These are phyloP conservation scores for Saccharomycopsis sp. DNA, from an alignment of 805 yeast genomes.

Conservation along the genomic window DNA sequence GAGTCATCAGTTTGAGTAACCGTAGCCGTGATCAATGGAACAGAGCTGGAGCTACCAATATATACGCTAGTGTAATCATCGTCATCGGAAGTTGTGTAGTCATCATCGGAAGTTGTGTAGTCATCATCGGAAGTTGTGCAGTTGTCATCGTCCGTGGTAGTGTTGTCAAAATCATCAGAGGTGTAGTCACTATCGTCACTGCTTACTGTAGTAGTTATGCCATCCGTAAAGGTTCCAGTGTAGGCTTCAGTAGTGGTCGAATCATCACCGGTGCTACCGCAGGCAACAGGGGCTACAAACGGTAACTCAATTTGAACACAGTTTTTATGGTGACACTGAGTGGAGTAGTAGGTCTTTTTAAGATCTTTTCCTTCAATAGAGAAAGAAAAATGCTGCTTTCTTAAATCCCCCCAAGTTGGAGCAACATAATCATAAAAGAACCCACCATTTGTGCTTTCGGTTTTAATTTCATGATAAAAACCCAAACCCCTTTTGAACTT, in stretches of 20 bases:
- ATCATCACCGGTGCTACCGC: background rate
- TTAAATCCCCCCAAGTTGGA: constrained; percentile 4
- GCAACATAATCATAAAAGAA: constrained; percentile 12
- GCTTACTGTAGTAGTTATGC: background rate
- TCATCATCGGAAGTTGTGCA: background rate
- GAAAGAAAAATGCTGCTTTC: constrained; percentile 2
- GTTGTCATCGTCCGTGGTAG: constrained; percentile 4
- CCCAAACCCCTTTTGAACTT: constrained; percentile 6
- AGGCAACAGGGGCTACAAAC: constrained; percentile 3
- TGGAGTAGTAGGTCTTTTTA: background rate
- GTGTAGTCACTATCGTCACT: background rate
- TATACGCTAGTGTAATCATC: background rate
- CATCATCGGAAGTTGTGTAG: constrained; percentile 1
- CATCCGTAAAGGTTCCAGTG: background rate
- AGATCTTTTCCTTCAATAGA: background rate
- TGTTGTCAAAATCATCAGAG: background rate
- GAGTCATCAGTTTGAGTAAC: background rate
- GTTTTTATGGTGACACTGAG: constrained; percentile 1
- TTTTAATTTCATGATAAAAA: constrained; percentile 7
- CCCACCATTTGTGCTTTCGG: constrained; percentile 6
- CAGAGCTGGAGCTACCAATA: background rate
- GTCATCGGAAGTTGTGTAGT: background rate
- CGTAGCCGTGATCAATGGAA: background rate
- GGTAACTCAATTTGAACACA: constrained; percentile 7
- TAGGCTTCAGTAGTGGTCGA: background rate